These are phyloP conservation scores for Lachancea thermotolerans DNA, from an alignment of 805 yeast species.

Conservation along the genomic window DNA sequence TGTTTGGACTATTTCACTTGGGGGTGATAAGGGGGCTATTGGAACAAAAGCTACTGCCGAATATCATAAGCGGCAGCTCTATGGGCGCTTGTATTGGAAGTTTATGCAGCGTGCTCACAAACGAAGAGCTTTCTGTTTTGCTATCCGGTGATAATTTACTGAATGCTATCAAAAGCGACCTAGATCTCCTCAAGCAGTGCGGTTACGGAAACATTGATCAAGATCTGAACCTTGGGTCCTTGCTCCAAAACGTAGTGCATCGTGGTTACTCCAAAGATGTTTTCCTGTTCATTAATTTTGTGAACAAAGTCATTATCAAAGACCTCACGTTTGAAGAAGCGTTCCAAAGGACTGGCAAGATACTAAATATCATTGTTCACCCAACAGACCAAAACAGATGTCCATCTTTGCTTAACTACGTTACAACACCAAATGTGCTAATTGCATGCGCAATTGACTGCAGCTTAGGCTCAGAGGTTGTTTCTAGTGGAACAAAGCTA, in stretches of 20 bases:
- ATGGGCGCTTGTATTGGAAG: constrained; percentile 93
- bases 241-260: constrained; percentile 65
- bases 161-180: constrained; percentile 48
- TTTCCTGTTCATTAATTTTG: constrained; percentile 69
- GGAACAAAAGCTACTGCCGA: constrained; percentile 67
- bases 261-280: constrained; percentile 87
- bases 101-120: constrained; percentile 65
- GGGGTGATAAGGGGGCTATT: constrained; percentile 88
- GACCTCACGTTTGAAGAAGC: constrained; percentile 93
- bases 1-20: constrained; percentile 88
- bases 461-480: constrained; percentile 66
- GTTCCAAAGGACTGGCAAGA: constrained; percentile 66
- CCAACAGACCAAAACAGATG: constrained; percentile 55
- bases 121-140: constrained; percentile 49
- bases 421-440: constrained; percentile 88
- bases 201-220: constrained; percentile 34
- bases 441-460: constrained; percentile 89
- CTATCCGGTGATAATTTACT: constrained; percentile 35
- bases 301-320: constrained; percentile 59
- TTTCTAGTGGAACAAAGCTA: constrained; percentile 47
- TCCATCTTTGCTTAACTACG: constrained; percentile 74
- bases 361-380: constrained; percentile 78
- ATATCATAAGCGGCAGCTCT: constrained; percentile 85
- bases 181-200: constrained; percentile 48
- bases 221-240: constrained; percentile 45